These are phyloP conservation scores for Corymbia calophylla DNA, from an alignment of 441 rosid genomes.

Conservation along the genomic window DNA sequence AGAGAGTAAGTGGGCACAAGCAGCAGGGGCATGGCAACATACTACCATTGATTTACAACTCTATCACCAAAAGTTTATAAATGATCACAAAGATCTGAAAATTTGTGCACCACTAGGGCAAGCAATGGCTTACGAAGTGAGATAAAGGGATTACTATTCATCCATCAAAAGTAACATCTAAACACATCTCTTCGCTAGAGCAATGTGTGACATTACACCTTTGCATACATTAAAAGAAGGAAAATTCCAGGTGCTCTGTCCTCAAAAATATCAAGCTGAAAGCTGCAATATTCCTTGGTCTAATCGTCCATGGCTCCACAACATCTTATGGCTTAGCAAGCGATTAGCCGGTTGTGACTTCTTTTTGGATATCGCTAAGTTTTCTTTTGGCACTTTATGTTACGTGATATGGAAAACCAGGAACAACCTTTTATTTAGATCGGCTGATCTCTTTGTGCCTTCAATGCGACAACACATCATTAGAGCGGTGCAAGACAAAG, in stretches of 20 bases:
- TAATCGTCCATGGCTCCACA: too few species aligned
- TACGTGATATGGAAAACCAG: too few species aligned
- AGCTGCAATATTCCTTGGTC: too few species aligned
- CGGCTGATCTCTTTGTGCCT: too few species aligned
- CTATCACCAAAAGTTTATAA: neutral
- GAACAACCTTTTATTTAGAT: too few species aligned
- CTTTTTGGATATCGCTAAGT: too few species aligned
- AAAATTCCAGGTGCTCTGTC: neutral
- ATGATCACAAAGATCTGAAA: neutral
- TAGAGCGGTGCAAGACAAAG: too few species aligned
- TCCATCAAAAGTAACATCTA: neutral
- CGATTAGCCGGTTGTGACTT: too few species aligned
- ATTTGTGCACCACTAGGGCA: neutral
- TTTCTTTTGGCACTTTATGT: too few species aligned
- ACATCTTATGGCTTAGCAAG: too few species aligned
- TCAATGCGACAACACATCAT: too few species aligned
- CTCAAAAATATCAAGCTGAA: neutral
- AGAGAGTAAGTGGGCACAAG: slow-evolving; percentile 21
- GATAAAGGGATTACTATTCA: neutral
- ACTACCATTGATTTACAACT: neutral
- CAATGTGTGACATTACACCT: neutral
- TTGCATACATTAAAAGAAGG: neutral
- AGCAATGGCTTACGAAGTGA: neutral
- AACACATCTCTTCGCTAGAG: neutral
- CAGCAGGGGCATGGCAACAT: neutral